Evolutionary conservation across 257 asterid genomes (phyloP).

Genomic region (Solanum chiquidenum): DNA sequence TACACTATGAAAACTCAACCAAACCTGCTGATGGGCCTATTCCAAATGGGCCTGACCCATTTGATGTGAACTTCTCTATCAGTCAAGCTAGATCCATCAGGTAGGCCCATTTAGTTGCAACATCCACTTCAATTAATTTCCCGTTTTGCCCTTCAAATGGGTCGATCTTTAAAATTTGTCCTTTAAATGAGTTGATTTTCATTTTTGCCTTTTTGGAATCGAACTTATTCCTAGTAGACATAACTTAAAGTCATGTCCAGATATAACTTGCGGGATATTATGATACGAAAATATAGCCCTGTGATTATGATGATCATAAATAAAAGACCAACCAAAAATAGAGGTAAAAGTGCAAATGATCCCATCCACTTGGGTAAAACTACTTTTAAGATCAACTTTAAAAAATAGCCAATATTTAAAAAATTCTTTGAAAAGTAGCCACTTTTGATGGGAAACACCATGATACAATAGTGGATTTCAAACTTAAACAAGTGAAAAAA

Average conservation of each 20-base stretch:
- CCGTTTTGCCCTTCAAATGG: background rate
- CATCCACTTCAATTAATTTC: background rate
- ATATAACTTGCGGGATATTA: accelerated
- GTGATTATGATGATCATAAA: too few species aligned
- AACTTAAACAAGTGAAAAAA: background rate
- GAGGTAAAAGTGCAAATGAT: background rate
- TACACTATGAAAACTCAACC: conserved; percentile 52
- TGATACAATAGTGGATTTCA: background rate
- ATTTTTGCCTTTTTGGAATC: too few species aligned
- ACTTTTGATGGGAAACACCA: background rate
- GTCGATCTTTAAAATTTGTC: too few species aligned
- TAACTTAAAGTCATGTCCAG: background rate
- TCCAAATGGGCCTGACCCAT: conserved; percentile 52
- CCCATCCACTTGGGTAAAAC: background rate
- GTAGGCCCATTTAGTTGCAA: conserved; percentile 12
- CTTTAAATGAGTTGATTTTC: too few species aligned
- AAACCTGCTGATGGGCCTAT: conserved; percentile 33
- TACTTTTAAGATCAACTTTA: too few species aligned
- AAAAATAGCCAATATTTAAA: too few species aligned
- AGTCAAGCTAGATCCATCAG: conserved; percentile 47
- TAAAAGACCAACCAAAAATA: too few species aligned
- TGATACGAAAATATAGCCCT: too few species aligned
- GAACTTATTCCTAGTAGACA: background rate
- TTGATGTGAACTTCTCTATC: conserved; percentile 34
- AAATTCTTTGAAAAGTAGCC: background rate